Evolutionary conservation across 805 yeast species (phyloP), one percentile per base, ranked within the genome.

Genomic region (Ogataea glucozyma): DNA sequence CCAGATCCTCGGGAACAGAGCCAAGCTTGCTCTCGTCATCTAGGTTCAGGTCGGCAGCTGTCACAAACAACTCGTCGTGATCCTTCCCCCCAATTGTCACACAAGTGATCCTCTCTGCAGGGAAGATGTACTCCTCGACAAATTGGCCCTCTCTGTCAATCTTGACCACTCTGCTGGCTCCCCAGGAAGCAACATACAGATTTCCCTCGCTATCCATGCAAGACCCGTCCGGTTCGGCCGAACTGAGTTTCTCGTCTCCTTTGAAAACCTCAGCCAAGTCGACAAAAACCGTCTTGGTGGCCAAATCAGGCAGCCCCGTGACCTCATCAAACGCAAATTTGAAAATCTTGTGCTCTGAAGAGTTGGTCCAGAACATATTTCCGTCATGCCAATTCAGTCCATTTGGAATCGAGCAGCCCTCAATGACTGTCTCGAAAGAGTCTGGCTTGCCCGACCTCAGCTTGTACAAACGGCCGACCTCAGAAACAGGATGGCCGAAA

Each of bases 211-310:
- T 63, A 31, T 85, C 78, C 49, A 85, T 64, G 19, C 81, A 69
- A 50, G 85, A 72, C 16, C 97, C 97, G 61, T 89, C 97, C 0
- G 96, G 96, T 52, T 81, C 93, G 7, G 82, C 77, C 4, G 65
- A 57, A 14, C 56, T 62, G 18, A 46, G 31, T 11, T 41, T 38
- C n/a, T 40, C 34, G 11, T 40, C 24, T 11, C 36, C 42, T 26
- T 43, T 40, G 45, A 51, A 48, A 10, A 49, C 18, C 20, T 47
- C 38, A 2, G 38, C 19, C 20, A 71, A 53, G 12, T 70, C 63
- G 38, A 79, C 65, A 48, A 71, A 71, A 17, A 60, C 58, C n/a
- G 54, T 46, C 43, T 65, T 66, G 39, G 74, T 71, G 20, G 65
- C 49, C 26, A 66, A 32, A 35, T 57, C 61, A 11, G 60, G 53